phyloP scores from a whole-genome alignment of 495 filamentous ascomycete genomes.

The Aspergillus indologenus region DNA sequence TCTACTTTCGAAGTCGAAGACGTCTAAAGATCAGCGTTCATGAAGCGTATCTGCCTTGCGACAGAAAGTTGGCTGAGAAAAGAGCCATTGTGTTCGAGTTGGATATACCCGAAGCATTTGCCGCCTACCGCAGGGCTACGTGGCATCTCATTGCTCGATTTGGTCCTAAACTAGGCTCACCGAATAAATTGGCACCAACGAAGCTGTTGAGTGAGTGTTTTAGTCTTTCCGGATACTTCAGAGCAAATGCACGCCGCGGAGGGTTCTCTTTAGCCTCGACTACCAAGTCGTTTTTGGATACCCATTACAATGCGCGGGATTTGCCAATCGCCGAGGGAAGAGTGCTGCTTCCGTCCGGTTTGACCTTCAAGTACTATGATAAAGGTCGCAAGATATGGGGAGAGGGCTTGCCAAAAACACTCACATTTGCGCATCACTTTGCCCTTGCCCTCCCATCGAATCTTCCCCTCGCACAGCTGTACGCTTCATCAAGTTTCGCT shows the following conservation, averaged over 20 bases:
- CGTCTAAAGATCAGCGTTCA: conserved; percentile 50
- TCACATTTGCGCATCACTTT: conserved; percentile 40
- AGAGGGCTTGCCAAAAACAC: conserved; percentile 16
- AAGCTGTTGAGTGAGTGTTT: conserved; percentile 24
- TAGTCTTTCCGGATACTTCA: conserved; percentile 19
- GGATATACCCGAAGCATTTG: conserved; percentile 38
- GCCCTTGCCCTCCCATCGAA: conserved; percentile 27
- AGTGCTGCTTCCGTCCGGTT: conserved; percentile 21
- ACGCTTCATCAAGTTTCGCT: conserved; percentile 16
- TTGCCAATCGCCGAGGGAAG: conserved; percentile 21
- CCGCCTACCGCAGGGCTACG: conserved; percentile 52
- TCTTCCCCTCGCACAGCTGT: conserved; percentile 22
- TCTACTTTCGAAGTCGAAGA: conserved; percentile 26
- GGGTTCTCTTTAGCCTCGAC: conserved; percentile 36
- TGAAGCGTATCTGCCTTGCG: conserved; percentile 66
- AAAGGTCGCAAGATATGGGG: conserved; percentile 29
- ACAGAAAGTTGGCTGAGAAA: conserved; percentile 12
- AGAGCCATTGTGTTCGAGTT: conserved; percentile 58
- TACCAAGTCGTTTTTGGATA: conserved; percentile 39
- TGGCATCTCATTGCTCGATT: conserved; percentile 42
- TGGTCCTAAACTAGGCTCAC: conserved; percentile 16
- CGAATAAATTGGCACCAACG: not conserved
- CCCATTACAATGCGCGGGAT: conserved; percentile 37
- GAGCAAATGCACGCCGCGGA: conserved; percentile 20
- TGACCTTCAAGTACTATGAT: conserved; percentile 25